Evolutionary conservation across 2,329 filamentous ascomycete species (phyloP).

Genomic region (Alternaria gaisen): DNA sequence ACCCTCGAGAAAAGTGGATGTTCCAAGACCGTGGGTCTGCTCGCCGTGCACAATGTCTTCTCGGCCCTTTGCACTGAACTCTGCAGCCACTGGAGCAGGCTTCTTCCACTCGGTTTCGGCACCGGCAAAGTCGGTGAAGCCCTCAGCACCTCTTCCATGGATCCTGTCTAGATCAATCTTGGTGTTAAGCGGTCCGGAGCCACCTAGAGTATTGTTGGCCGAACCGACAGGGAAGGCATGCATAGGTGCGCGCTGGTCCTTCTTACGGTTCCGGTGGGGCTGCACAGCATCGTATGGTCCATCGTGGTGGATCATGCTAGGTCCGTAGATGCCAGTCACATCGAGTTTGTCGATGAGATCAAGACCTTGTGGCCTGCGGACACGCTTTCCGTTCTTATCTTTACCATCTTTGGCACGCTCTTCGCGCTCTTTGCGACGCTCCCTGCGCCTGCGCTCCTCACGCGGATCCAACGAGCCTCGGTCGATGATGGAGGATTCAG

Average conservation of each 20-base stretch:
- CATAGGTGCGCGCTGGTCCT: slow-evolving; percentile 87
- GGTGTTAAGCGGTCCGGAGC: slow-evolving; percentile 82
- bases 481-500: slow-evolving; percentile 77
- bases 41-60: slow-evolving; percentile 82
- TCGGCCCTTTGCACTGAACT: slow-evolving; percentile 53
- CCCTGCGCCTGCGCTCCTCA: slow-evolving; percentile 64
- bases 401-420: slow-evolving; percentile 50
- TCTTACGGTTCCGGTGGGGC: slow-evolving; percentile 89
- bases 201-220: slow-evolving; percentile 89
- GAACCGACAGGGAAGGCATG: slow-evolving; percentile 94
- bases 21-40: slow-evolving; percentile 84
- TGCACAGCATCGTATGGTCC: slow-evolving; percentile 97
- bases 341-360: slow-evolving; percentile 97
- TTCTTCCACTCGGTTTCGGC: slow-evolving; percentile 50
- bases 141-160: slow-evolving; percentile 85
- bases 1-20: slow-evolving; percentile 94
- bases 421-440: slow-evolving; percentile 62
- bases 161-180: slow-evolving; percentile 87
- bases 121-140: slow-evolving; percentile 78
- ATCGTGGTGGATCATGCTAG: slow-evolving; percentile 94
- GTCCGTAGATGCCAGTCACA: slow-evolving; percentile 94
- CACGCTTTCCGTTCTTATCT: slow-evolving; percentile 30
- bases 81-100: slow-evolving; percentile 33
- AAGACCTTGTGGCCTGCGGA: slow-evolving; percentile 62
- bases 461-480: slow-evolving; percentile 69